phyloP scores from a whole-genome alignment of 345 rosid genomes.

The Iberis pinnata region DNA sequence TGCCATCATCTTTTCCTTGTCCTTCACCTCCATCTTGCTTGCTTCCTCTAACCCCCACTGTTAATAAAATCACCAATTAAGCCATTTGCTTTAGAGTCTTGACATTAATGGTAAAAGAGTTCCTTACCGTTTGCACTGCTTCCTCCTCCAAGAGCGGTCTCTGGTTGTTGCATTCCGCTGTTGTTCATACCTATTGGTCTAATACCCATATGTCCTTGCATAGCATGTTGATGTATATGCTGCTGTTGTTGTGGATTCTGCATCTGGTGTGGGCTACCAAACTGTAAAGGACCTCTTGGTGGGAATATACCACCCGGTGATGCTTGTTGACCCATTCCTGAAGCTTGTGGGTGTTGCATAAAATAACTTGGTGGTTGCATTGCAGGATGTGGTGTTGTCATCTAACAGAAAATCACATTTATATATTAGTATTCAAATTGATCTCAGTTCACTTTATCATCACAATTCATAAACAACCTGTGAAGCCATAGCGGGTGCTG shows the following conservation, averaged over 20 bases:
- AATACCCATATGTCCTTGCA: conserved; percentile 79
- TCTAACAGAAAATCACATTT: conserved; percentile 36
- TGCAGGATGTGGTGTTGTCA: conserved; percentile 69
- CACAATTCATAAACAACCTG: conserved; percentile 50
- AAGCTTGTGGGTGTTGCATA: conserved; percentile 81
- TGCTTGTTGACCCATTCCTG: conserved; percentile 40
- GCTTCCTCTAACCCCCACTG: conserved; percentile 27
- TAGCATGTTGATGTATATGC: conserved; percentile 38
- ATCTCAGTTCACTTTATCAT: background rate
- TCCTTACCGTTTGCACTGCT: conserved; percentile 25
- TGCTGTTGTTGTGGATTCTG: conserved; percentile 52
- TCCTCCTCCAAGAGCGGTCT: conserved; percentile 47
- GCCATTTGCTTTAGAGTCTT: background rate
- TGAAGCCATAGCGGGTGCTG: conserved; percentile 48
- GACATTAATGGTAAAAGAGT: too few species aligned
- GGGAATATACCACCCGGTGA: conserved; percentile 54
- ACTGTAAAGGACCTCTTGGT: conserved; percentile 63
- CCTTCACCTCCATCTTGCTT: conserved; percentile 31
- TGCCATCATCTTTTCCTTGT: conserved; percentile 31
- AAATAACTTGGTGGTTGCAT: conserved; percentile 55
- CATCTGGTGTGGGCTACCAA: conserved; percentile 60
- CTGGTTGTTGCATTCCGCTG: conserved; percentile 37
- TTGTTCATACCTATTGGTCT: conserved; percentile 50
- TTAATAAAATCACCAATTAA: background rate
- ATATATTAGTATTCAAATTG: background rate